These are phyloP conservation scores for Yamadazyma dushanensis DNA, from an alignment of 1,139 yeast genomes.

Conservation along the genomic window DNA sequence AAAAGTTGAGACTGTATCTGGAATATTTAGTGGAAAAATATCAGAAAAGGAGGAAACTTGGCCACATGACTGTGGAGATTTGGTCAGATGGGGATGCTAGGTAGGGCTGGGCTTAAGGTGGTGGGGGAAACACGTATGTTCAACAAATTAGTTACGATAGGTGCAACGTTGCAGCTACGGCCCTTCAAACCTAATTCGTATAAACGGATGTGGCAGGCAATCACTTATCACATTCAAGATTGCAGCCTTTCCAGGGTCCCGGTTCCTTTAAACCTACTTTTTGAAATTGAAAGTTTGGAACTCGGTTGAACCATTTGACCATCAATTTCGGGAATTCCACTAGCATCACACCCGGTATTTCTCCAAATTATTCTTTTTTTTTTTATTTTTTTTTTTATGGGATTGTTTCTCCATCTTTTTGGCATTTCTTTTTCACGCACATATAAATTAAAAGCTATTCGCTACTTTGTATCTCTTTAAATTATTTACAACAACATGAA, in stretches of 20 bases:
- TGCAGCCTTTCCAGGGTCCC: neutral
- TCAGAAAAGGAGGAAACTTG: too few species aligned
- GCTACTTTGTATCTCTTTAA: neutral
- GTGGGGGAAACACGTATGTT: neutral
- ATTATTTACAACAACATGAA: slow-evolving; percentile 12
- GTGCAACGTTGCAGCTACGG: slow-evolving; percentile 1
- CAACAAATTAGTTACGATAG: too few species aligned
- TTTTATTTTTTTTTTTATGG: slow-evolving; percentile 1
- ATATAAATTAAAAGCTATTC: slow-evolving; percentile 4
- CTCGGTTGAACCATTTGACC: neutral
- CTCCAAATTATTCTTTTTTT: neutral
- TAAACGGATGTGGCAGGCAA: neutral
- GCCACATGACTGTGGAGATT: neutral
- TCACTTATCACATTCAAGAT: neutral
- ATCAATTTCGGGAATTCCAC: too few species aligned
- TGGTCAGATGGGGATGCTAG: neutral
- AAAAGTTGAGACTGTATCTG: too few species aligned
- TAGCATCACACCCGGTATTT: too few species aligned
- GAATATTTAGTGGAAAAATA: neutral
- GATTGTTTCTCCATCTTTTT: slow-evolving; percentile 6
- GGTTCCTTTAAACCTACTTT: slow-evolving; percentile 3
- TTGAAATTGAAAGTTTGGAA: neutral
- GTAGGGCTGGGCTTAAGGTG: neutral
- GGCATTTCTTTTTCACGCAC: neutral
- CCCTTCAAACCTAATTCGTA: too few species aligned